Conservation (phyloP, 75 land plant genomes). For the Pseudotsuga menziesii region DNA sequence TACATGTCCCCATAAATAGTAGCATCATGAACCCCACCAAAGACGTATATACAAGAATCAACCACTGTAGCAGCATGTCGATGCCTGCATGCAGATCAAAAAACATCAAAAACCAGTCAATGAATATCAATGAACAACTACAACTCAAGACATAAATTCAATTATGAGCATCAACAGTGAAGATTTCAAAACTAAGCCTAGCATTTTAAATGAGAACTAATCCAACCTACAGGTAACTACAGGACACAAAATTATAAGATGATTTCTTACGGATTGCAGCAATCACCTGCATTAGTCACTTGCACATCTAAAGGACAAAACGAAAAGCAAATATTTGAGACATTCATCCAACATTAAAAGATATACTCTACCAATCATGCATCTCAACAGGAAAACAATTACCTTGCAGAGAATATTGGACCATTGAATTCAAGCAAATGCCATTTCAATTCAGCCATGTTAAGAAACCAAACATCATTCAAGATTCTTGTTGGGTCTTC, state of each 20-base stretch:
- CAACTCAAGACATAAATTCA: slow-evolving; percentile 6
- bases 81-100: slow-evolving; percentile 52
- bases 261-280: neutral
- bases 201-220: neutral
- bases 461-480: slow-evolving; percentile 74
- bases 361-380: neutral
- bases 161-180: neutral
- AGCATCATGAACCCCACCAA: slow-evolving; percentile 66
- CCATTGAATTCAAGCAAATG: slow-evolving; percentile 44
- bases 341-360: neutral
- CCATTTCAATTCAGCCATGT: slow-evolving; percentile 36
- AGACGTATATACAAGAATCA: slow-evolving; percentile 72
- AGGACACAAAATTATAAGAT: neutral
- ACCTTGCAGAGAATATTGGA: slow-evolving; percentile 74
- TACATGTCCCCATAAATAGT: slow-evolving; percentile 51
- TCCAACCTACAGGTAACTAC: neutral
- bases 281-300: neutral
- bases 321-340: neutral
- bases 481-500: slow-evolving; percentile 61
- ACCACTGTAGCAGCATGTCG: slow-evolving; percentile 83
- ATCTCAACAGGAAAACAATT: slow-evolving; percentile 7
- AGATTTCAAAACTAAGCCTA: neutral
- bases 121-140: neutral
- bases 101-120: neutral
- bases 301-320: neutral